phyloP scores from a whole-genome alignment of 2,329 filamentous ascomycete genomes.

The Berkeleyomyces basicola region DNA sequence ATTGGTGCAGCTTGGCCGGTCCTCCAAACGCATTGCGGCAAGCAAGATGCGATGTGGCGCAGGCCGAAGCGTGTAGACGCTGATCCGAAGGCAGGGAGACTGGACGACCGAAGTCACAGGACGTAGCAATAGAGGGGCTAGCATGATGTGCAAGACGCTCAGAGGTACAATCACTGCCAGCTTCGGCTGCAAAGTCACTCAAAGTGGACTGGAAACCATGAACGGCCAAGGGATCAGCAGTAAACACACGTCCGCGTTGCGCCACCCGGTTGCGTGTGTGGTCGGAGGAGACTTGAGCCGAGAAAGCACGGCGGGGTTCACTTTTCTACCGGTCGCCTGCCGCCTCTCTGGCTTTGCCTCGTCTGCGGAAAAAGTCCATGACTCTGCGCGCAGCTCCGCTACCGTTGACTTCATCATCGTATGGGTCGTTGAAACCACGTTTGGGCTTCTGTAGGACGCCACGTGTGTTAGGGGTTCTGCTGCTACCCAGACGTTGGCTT shows the following conservation, averaged over 20 bases:
- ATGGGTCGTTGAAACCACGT: constrained; percentile 66
- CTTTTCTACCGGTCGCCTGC: constrained; percentile 12
- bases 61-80: background rate
- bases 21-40: background rate
- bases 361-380: constrained; percentile 93
- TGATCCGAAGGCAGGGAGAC: background rate
- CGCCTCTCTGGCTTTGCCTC: constrained; percentile 45
- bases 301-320: constrained; percentile 11
- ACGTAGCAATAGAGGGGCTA: too few relatives aligned
- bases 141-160: too few relatives aligned
- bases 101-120: too few relatives aligned
- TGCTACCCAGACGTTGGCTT: constrained; percentile 23
- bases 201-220: background rate
- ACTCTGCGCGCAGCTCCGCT: constrained; percentile 78
- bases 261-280: background rate
- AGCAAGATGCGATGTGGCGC: background rate
- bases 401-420: constrained; percentile 59
- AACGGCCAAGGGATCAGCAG: background rate
- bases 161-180: background rate
- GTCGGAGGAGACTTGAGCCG: constrained; percentile 4
- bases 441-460: constrained; percentile 70
- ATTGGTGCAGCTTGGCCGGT: constrained; percentile 1
- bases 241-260: background rate
- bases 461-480: constrained; percentile 18
- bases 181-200: background rate